Evolutionary conservation across 495 filamentous ascomycete species (phyloP).

Genomic region (Clavariopsis aquatica): DNA sequence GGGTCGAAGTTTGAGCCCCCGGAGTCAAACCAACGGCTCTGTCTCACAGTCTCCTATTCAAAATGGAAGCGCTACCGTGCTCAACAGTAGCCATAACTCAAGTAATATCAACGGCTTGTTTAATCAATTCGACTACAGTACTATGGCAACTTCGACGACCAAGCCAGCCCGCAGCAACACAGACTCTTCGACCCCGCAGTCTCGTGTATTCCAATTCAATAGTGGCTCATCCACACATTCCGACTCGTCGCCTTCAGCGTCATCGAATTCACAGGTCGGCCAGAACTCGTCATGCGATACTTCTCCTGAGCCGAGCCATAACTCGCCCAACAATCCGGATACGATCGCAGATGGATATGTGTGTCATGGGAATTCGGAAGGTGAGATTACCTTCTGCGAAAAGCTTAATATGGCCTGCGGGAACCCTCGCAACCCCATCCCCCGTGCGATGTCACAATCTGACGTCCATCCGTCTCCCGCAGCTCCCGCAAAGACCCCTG

Average conservation of each 20-base stretch:
- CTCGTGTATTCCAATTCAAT: conserved; percentile 46
- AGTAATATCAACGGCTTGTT: conserved; percentile 49
- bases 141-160: not conserved
- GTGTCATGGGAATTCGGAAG: conserved; percentile 51
- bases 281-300: conserved; percentile 80
- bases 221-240: conserved; percentile 51
- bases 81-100: conserved; percentile 12
- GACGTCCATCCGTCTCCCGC: conserved; percentile 40
- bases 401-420: conserved; percentile 72
- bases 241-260: conserved; percentile 59
- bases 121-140: conserved; percentile 23
- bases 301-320: conserved; percentile 66
- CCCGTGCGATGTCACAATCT: conserved; percentile 47
- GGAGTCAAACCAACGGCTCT: conserved; percentile 35
- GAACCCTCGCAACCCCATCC: conserved; percentile 68
- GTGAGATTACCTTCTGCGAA: conserved; percentile 66
- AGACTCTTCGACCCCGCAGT: conserved; percentile 35
- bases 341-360: conserved; percentile 59
- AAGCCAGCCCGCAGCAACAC: conserved; percentile 32
- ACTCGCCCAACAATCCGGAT: conserved; percentile 55
- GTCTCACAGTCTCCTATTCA: conserved; percentile 29
- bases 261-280: conserved; percentile 61
- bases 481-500: conserved; percentile 40
- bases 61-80: conserved; percentile 7
- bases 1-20: conserved; percentile 41